Conservation (phyloP, 495 filamentous ascomycete species). For the Daldinia vernicosa region DNA sequence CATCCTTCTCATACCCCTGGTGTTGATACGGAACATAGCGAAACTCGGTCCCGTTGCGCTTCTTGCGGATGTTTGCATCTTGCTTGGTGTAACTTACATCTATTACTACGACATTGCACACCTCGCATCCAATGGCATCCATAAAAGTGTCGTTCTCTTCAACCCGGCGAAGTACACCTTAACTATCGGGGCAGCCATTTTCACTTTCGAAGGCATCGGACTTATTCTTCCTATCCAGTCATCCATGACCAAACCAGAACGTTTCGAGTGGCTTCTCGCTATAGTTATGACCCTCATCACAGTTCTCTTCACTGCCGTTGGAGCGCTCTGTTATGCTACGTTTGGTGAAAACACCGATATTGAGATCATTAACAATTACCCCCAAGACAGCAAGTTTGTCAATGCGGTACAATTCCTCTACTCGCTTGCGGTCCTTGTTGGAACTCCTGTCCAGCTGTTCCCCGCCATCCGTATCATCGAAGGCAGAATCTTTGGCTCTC, state of each 20-base stretch:
- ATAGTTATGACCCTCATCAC: constrained; percentile 71
- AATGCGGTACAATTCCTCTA: constrained; percentile 74
- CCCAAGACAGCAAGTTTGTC: constrained; percentile 68
- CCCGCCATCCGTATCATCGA: constrained; percentile 70
- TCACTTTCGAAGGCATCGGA: constrained; percentile 74
- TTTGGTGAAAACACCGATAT: constrained; percentile 66
- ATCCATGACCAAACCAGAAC: constrained; percentile 67
- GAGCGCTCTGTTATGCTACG: constrained; percentile 70
- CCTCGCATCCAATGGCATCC: constrained; percentile 56
- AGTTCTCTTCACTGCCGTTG: constrained; percentile 68
- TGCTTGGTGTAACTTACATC: constrained; percentile 70
- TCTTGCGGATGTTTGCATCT: constrained; percentile 69
- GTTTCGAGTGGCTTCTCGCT: constrained; percentile 66
- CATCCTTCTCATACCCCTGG: constrained; percentile 63
- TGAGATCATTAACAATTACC: constrained; percentile 72
- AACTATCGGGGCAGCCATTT: constrained; percentile 70
- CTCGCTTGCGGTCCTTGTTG: constrained; percentile 68
- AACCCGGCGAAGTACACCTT: constrained; percentile 69
- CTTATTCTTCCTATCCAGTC: constrained; percentile 72
- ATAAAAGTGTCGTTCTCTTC: constrained; percentile 64
- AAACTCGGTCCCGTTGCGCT: constrained; percentile 68
- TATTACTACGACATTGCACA: constrained; percentile 67
- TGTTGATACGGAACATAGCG: constrained; percentile 71
- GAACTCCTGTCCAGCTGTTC: constrained; percentile 71
- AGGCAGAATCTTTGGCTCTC: constrained; percentile 60